Base-by-base conservation (phyloP, 345 rosid genomes). In the Bruguiera parviflora region DNA sequence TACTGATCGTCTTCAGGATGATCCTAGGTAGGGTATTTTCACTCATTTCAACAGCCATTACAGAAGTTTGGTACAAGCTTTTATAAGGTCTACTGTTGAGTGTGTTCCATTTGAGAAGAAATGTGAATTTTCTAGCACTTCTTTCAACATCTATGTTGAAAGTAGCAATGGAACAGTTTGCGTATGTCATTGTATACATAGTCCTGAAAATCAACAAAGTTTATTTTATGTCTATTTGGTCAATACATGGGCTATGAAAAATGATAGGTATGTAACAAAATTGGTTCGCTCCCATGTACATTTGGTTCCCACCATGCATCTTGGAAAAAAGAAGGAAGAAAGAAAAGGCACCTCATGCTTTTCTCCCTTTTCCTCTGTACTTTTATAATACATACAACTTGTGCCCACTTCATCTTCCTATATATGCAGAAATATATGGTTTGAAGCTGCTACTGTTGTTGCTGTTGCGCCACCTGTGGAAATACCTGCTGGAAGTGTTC, bases 381-480 rank as follows among this genome's bases (percentile, higher is more conserved):
- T 29, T 70, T 46, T 9, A 47, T 5, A 53, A 68, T 53, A 21
- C 61, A 53, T 25, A 22, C 63, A 35, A 32, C 61, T 74, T 62
- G 60, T 61, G 3, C 58, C 68, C 53, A 67, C 72, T 67, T 65
- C 64, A 24, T 49, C 62, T 70, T 65, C 47, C 56, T 63, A 27
- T 80, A 39, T 55, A 21, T 71, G 61, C 81, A 95, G 99, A 82
- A 84, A 79, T 64, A 91, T 89, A 83, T 91, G 96, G 99, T 95
- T 91, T 84, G 96, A 95, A 87, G 92, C 99, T 55, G 99, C 98
- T 13, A 92, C 98, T 61, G 98, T 89, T 77, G 97, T 94, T 80
- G 88, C 96, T 72, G 99, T 95, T 82, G 84, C 96, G 68, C 96
- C 98, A 21, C 96, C 98, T 27, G 88, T 87, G 75, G 91, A 86